These are phyloP conservation scores for Aechmea fasciata DNA, from an alignment of 176 grass and related monocot species.

Conservation along the genomic window DNA sequence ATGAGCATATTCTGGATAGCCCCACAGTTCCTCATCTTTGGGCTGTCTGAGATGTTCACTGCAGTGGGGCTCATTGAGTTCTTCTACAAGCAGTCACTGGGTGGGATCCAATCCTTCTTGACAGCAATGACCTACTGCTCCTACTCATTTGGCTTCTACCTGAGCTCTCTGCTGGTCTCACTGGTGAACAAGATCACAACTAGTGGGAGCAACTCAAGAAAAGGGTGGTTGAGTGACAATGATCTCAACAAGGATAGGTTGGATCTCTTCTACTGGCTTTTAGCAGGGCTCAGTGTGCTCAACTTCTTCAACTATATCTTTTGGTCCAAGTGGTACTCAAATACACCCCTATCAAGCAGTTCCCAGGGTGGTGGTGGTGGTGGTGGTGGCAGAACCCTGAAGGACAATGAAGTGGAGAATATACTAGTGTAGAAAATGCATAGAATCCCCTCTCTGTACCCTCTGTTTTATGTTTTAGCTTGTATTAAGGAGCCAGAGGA, in stretches of 20 bases:
- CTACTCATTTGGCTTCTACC: conserved; percentile 94
- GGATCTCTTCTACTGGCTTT: conserved; percentile 83
- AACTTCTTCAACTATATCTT: conserved; percentile 88
- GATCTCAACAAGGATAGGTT: conserved; percentile 86
- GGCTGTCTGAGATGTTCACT: conserved; percentile 95
- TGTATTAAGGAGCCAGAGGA: not conserved
- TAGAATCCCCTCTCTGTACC: not conserved
- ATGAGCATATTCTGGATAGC: conserved; percentile 79
- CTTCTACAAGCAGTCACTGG: conserved; percentile 79
- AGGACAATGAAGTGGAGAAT: not conserved
- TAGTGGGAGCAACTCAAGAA: conserved; percentile 14
- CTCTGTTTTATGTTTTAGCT: not conserved
- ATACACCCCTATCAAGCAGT: not conserved
- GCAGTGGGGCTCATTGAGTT: conserved; percentile 96
- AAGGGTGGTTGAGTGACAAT: conserved; percentile 76
- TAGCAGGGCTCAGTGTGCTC: conserved; percentile 53
- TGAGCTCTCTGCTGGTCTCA: conserved; percentile 82
- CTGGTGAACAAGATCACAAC: conserved; percentile 79
- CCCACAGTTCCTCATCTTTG: conserved; percentile 89
- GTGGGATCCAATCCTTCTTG: conserved; percentile 80
- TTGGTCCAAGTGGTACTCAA: conserved; percentile 74
- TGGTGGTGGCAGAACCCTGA: not conserved
- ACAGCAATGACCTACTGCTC: conserved; percentile 96
- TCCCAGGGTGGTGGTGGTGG: not conserved
- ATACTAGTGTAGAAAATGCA: not conserved